These are phyloP conservation scores for Chamaecyparis obtusa DNA, from an alignment of 75 land plant species.

Conservation along the genomic window DNA sequence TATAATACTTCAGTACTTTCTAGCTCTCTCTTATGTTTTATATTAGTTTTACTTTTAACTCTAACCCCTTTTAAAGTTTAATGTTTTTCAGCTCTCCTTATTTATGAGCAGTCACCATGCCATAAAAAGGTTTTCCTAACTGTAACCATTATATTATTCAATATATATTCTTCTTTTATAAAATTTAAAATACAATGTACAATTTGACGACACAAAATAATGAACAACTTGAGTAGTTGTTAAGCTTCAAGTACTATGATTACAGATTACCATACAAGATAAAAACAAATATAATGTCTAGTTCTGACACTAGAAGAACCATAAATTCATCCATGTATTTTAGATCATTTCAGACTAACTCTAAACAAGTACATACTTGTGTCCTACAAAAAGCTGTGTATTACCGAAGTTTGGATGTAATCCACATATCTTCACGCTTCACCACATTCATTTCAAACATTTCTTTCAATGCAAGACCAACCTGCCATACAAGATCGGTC, in stretches of 20 bases:
- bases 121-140: no score
- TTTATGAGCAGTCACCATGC: no score
- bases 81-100: no score
- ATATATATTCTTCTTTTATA: no score
- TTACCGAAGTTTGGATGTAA: conserved; percentile 32
- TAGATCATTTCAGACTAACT: not conserved
- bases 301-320: not conserved
- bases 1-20: no score
- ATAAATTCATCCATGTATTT: not conserved
- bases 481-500: conserved; percentile 3
- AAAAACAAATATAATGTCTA: not conserved
- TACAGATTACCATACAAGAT: not conserved
- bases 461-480: conserved; percentile 26
- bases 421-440: conserved; percentile 25
- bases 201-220: not conserved
- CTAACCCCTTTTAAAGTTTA: no score
- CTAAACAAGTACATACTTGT: not conserved
- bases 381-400: not conserved
- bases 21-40: no score
- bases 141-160: no score
- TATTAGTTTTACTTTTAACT: no score
- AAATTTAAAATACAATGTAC: not conserved
- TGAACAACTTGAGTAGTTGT: not conserved
- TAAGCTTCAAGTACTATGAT: not conserved
- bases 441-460: conserved; percentile 18